phyloP scores from a whole-genome alignment of 345 rosid species.

The Anacardium occidentale region DNA sequence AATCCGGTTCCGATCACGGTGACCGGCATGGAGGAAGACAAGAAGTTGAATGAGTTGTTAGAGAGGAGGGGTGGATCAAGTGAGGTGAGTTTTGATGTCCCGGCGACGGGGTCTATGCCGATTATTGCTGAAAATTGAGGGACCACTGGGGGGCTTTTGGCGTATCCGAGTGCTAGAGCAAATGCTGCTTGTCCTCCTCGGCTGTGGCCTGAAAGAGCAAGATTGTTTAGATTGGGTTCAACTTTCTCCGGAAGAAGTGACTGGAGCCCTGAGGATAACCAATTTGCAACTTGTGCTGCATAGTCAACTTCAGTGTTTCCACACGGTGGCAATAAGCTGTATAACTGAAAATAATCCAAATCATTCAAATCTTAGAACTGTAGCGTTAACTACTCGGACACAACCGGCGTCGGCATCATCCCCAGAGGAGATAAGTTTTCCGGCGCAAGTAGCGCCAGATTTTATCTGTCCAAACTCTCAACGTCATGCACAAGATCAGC shows the following conservation, averaged over 20 bases:
- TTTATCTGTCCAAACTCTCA: no score
- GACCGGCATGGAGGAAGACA: conserved; percentile 21
- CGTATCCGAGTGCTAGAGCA: conserved; percentile 33
- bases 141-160: conserved; percentile 4
- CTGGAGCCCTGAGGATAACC: conserved; percentile 28
- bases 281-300: conserved; percentile 32
- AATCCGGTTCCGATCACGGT: conserved; percentile 37
- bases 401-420: no score
- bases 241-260: conserved; percentile 19
- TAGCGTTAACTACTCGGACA: no score
- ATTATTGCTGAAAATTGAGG: conserved; percentile 20
- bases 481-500: no score
- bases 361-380: no score
- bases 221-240: conserved; percentile 9
- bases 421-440: no score
- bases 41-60: conserved; percentile 21
- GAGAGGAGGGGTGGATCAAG: conserved; percentile 30
- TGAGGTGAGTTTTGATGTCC: neutral
- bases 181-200: conserved; percentile 41
- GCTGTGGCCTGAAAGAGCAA: conserved; percentile 42
- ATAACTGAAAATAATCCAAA: conserved; percentile 17
- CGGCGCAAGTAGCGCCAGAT: no score
- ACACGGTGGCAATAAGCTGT: conserved; percentile 10
- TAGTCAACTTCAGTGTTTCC: conserved; percentile 26
- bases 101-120: conserved; percentile 43